phyloP scores from a whole-genome alignment of 2,329 filamentous ascomycete genomes.

The Pseudogymnoascus sp. region DNA sequence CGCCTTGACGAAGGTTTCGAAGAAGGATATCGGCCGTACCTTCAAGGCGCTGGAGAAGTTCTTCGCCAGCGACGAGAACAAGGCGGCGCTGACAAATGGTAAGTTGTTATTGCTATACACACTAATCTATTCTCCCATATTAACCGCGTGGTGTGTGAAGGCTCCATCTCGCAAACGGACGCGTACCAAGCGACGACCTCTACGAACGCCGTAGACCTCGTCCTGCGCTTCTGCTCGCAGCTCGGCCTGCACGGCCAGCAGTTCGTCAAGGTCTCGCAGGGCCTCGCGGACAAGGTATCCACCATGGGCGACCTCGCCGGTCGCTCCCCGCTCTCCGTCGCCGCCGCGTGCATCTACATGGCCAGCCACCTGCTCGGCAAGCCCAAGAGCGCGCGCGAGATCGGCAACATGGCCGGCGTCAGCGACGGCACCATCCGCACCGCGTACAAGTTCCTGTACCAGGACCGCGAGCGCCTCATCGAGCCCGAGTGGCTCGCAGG shows the following conservation, averaged over 20 bases:
- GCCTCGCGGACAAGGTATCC: conserved; percentile 70
- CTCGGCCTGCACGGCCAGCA: conserved; percentile 65
- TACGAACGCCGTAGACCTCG: conserved; percentile 76
- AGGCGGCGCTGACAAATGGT: conserved; percentile 46
- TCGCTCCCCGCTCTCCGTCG: conserved; percentile 86
- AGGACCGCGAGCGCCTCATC: conserved; percentile 65
- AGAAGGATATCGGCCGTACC: conserved; percentile 94
- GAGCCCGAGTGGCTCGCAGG: conserved; percentile 67
- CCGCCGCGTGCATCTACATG: conserved; percentile 95
- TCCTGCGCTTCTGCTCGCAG: conserved; percentile 81
- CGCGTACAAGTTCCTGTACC: conserved; percentile 83
- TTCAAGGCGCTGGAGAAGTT: conserved; percentile 93
- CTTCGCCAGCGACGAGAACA: conserved; percentile 63
- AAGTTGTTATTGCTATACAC: conserved; percentile 29
- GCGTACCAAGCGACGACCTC: conserved; percentile 68
- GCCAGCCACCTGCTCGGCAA: conserved; percentile 80
- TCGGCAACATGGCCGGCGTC: conserved; percentile 76
- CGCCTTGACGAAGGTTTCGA: conserved; percentile 83
- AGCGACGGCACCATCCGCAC: conserved; percentile 96
- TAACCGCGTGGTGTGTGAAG: conserved; percentile 24
- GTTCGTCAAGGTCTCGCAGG: conserved; percentile 72
- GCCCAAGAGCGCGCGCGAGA: conserved; percentile 74
- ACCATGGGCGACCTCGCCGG: conserved; percentile 73
- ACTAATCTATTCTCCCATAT: conserved; percentile 20
- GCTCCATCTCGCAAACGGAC: conserved; percentile 32